A percentile compares a stretch with the other conserved stretches of the same genome.
Evolutionary conservation across 2,329 filamentous ascomycete species (phyloP).

Genomic region (Shiraia bambusicola): DNA sequence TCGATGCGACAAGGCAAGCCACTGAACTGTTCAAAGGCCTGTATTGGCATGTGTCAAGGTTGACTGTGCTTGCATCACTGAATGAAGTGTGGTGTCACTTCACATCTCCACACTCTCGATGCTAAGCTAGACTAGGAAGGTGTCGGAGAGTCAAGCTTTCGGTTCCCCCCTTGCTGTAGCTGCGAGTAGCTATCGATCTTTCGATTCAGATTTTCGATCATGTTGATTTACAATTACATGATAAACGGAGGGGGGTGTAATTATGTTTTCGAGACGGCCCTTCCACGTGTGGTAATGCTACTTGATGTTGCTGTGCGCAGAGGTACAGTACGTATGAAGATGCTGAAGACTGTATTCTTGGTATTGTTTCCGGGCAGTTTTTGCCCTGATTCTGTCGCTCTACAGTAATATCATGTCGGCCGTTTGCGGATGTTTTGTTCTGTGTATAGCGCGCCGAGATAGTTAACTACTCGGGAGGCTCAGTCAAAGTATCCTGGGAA

Average conservation of each 20-base stretch:
- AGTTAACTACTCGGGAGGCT: not conserved
- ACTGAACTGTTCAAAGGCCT: not conserved
- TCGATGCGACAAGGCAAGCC: conserved; percentile 19
- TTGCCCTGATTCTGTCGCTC: not conserved
- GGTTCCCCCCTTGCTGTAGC: conserved; percentile 6
- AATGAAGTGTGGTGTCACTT: not conserved
- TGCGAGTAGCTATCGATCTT: conserved; percentile 20
- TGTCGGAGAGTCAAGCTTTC: conserved; percentile 7
- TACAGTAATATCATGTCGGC: not conserved
- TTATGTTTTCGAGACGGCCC: conserved; percentile 10
- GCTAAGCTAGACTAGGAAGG: conserved; percentile 22
- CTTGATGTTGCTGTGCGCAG: not conserved
- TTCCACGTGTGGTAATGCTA: conserved; percentile 12
- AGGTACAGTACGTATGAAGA: not conserved
- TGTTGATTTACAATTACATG: conserved; percentile 15
- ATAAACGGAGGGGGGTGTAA: conserved; percentile 2
- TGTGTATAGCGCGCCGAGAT: not conserved
- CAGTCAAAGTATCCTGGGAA: conserved; percentile 76
- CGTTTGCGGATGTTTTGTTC: not conserved
- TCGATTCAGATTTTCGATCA: conserved; percentile 17
- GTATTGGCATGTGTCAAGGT: conserved; percentile 1
- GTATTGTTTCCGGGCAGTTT: too few species aligned
- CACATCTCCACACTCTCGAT: conserved; percentile 3
- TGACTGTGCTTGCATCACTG: not conserved
- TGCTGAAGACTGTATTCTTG: too few species aligned